Base-by-base conservation (phyloP, 257 asterid genomes). In the Handroanthus guayacan region DNA sequence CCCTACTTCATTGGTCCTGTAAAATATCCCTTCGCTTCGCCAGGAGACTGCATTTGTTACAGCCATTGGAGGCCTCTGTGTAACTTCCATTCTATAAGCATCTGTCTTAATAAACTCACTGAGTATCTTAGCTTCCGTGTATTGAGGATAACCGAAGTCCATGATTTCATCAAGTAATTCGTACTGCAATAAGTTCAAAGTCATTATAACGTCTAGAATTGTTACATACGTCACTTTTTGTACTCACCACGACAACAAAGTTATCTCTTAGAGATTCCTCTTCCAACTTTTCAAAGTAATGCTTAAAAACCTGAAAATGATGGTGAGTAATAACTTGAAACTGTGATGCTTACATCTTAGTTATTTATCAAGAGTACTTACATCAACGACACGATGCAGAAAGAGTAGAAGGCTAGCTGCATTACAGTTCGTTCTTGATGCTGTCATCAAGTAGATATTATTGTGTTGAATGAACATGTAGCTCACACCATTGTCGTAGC, bases 381-480 rank as follows among this genome's bases (percentile, higher is more conserved):
- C 87, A 56, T 85, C 83, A 43, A 80, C 88, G 11, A 84, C 74
- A 48, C 87, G 90, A 66, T 82, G 90, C 44, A 86, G 81, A 65
- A 86, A 86, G 62, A 84, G 78, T 39, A 86, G 80, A 44, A 84
- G 79, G 83, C 86, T 79, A 64, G 90, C 83, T 8, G 88, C 90
- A 77, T 86, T 86, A 76, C 83, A 84, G 68, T 86, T 86, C 63
- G 82, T 82, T 47, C 88, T 55, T 14, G 88, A 77, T 31, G 87
- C 85, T 16, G 86, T 77, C 88, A 86, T 76, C 72, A 86, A 75
- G 60, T 82, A 82, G 48, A 86, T 85, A 77, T 86, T 84, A 76
- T 69, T 84, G 81, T 86, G 90, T 69, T 82, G 90, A 64, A 86
- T 72, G 61, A 84, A 86, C 87, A 86, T 86, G 78, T 86, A 86